phyloP scores from a whole-genome alignment of 306 rosid genomes.

The Quercus dentata region DNA sequence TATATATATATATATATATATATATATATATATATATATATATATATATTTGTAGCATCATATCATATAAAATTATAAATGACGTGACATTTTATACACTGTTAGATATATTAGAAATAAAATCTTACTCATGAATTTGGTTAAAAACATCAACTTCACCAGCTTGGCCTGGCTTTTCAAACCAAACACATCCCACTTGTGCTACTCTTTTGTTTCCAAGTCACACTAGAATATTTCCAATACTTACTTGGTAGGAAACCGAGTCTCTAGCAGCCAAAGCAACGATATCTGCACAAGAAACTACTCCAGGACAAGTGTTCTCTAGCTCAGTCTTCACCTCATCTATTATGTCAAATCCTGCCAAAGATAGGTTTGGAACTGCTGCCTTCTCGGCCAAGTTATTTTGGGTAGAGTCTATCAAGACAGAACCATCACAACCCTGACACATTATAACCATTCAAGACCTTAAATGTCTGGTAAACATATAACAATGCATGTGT shows the following conservation, averaged over 20 bases:
- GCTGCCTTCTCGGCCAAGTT: slow-evolving; percentile 30
- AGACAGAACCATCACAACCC: slow-evolving; percentile 48
- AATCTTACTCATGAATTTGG: no score
- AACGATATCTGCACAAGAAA: slow-evolving; percentile 44
- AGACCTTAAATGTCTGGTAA: no score
- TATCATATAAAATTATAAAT: no score
- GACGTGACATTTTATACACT: no score
- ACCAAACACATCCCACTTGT: not conserved
- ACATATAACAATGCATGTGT: no score
- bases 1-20: no score
- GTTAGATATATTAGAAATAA: no score
- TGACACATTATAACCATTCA: not conserved
- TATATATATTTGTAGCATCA: no score
- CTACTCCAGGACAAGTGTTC: slow-evolving; percentile 18
- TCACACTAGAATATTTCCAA: not conserved
- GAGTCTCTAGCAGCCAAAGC: slow-evolving; percentile 40
- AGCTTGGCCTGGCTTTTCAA: not conserved
- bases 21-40: no score
- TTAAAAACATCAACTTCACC: no score
- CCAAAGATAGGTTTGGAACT: slow-evolving; percentile 16
- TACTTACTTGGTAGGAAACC: slow-evolving; percentile 28
- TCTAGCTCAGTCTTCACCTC: slow-evolving; percentile 32
- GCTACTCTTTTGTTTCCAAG: not conserved
- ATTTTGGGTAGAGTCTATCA: slow-evolving; percentile 21
- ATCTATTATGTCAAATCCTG: slow-evolving; percentile 38